These are phyloP conservation scores for Diversispora eburnea DNA, from an alignment of 192 early-diverging fungal species.

Conservation along the genomic window DNA sequence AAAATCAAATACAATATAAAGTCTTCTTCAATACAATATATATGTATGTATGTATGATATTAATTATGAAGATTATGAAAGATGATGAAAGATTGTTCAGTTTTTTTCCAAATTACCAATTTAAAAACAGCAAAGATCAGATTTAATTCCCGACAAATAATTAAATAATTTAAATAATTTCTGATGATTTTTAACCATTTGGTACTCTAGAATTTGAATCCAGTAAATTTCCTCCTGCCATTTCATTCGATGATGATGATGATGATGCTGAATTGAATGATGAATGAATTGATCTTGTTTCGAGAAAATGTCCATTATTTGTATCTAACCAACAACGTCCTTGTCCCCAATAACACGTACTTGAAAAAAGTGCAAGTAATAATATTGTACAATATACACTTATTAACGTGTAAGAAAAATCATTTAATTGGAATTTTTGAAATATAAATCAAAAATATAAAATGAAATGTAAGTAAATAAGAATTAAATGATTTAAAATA, in stretches of 20 bases:
- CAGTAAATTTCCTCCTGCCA: conserved; percentile 20
- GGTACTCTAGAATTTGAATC: background rate
- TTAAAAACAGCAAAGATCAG: too few species aligned
- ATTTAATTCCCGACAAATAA: too few species aligned
- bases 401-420: background rate
- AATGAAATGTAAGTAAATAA: conserved; percentile 11
- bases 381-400: conserved; percentile 57
- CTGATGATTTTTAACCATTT: too few species aligned
- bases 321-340: conserved; percentile 58
- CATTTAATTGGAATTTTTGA: background rate
- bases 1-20: too few species aligned
- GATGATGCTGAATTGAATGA: background rate
- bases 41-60: too few species aligned
- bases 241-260: conserved; percentile 18
- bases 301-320: conserved; percentile 38
- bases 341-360: conserved; percentile 61
- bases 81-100: too few species aligned
- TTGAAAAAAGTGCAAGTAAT: conserved; percentile 51
- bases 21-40: too few species aligned
- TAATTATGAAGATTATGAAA: too few species aligned
- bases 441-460: background rate
- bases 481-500: too few species aligned
- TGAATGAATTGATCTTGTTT: conserved; percentile 29
- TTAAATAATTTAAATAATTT: too few species aligned
- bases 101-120: too few species aligned